Conservation (phyloP, 192 early-diverging fungal genomes). For the Umbelopsis isabellina region DNA sequence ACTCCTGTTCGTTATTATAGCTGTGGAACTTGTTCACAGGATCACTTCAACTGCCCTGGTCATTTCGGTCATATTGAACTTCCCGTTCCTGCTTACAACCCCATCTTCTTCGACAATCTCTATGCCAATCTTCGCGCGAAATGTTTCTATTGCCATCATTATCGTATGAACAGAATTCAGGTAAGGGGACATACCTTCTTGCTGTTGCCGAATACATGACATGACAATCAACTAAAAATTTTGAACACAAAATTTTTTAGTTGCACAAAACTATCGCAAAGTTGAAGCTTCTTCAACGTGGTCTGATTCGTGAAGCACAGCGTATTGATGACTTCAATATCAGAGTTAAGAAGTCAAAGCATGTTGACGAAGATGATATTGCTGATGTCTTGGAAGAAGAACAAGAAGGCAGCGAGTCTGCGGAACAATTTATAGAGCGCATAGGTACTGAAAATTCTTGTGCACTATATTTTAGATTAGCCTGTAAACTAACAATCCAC, state of each 20-base stretch:
- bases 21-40: constrained; percentile 85
- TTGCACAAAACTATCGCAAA: constrained; percentile 72
- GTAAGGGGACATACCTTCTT: constrained; percentile 38
- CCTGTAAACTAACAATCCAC: neutral
- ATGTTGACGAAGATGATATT: constrained; percentile 40
- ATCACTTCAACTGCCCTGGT: constrained; percentile 85
- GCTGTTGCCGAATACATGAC: no score
- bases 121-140: constrained; percentile 82
- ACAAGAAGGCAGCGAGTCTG: constrained; percentile 43
- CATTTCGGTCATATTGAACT: constrained; percentile 98
- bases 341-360: constrained; percentile 45
- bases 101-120: constrained; percentile 93
- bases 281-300: constrained; percentile 82
- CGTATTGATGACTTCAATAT: constrained; percentile 70
- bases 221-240: no score
- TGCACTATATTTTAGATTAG: neutral
- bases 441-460: constrained; percentile 45
- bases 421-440: constrained; percentile 61
- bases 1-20: constrained; percentile 40
- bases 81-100: constrained; percentile 85
- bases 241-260: constrained; percentile 29
- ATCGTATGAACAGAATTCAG: constrained; percentile 63
- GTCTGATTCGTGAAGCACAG: constrained; percentile 83
- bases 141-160: constrained; percentile 90
- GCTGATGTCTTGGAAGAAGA: constrained; percentile 58